Evolutionary conservation across 768 basidiomycete genomes (phyloP).

Genomic region (Hemileccinum impolitum): DNA sequence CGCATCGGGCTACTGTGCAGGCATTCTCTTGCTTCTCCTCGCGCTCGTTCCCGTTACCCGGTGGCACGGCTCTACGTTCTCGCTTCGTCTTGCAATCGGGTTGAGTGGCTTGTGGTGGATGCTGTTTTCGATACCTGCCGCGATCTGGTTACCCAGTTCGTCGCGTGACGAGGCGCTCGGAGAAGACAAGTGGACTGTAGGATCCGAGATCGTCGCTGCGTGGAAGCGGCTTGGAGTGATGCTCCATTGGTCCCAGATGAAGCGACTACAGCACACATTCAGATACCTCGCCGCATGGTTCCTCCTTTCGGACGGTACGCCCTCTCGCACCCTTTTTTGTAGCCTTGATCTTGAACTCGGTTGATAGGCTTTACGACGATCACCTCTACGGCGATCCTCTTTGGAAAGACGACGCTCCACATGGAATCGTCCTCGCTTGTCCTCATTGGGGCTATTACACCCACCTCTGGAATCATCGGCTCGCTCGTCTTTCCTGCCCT

Average conservation of each 20-base stretch:
- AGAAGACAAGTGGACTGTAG: constrained; percentile 40
- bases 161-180: not conserved
- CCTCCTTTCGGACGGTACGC: constrained; percentile 84
- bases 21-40: constrained; percentile 71
- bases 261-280: constrained; percentile 78
- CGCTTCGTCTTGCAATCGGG: constrained; percentile 80
- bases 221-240: constrained; percentile 78
- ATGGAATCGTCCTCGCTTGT: constrained; percentile 79
- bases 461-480: constrained; percentile 74
- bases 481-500: constrained; percentile 78
- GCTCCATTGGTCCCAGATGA: constrained; percentile 71
- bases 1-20: constrained; percentile 81
- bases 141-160: constrained; percentile 61
- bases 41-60: constrained; percentile 74
- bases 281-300: constrained; percentile 93
- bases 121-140: constrained; percentile 74
- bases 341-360: not conserved
- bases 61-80: constrained; percentile 71
- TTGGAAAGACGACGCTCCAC: constrained; percentile 83
- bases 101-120: constrained; percentile 90
- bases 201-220: constrained; percentile 55
- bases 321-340: not conserved
- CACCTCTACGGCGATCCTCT: constrained; percentile 87
- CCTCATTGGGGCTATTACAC: constrained; percentile 75
- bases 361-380: constrained; percentile 69